Evolutionary conservation across 2,329 filamentous ascomycete species (phyloP).

Genomic region (Fusarium sp.): DNA sequence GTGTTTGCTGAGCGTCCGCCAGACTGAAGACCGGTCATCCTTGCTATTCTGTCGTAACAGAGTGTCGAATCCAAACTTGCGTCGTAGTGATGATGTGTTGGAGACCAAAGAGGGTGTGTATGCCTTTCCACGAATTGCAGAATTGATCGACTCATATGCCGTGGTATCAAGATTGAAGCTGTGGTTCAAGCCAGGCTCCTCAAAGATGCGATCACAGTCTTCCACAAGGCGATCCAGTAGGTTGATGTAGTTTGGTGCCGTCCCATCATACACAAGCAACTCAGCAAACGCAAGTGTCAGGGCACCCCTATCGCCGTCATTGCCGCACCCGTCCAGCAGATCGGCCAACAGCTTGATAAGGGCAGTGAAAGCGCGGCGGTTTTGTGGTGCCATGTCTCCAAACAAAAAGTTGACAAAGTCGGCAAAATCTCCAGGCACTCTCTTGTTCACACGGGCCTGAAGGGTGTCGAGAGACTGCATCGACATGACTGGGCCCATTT

Average conservation of each 20-base stretch:
- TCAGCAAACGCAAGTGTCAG: conserved; percentile 91
- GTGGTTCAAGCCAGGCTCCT: conserved; percentile 64
- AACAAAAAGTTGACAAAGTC: conserved; percentile 76
- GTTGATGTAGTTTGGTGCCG: conserved; percentile 86
- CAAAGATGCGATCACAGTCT: conserved; percentile 90
- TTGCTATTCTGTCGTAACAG: conserved; percentile 85
- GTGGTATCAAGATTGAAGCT: conserved; percentile 54
- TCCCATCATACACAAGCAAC: conserved; percentile 81
- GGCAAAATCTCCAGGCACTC: conserved; percentile 78
- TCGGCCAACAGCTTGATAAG: conserved; percentile 89
- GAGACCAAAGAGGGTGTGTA: conserved; percentile 83
- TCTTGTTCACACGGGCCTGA: conserved; percentile 74
- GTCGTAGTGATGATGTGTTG: conserved; percentile 86
- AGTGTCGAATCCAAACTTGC: conserved; percentile 84
- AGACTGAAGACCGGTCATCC: conserved; percentile 80
- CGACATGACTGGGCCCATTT: conserved; percentile 87
- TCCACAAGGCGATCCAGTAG: conserved; percentile 89
- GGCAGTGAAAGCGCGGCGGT: conserved; percentile 81
- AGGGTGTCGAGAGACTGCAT: conserved; percentile 77
- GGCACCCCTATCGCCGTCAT: conserved; percentile 90
- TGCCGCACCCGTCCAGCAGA: conserved; percentile 87
- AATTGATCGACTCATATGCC: conserved; percentile 70
- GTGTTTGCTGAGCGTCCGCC: conserved; percentile 90
- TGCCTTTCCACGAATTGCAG: conserved; percentile 67
- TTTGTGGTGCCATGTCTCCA: conserved; percentile 75